Base-by-base conservation (phyloP, 495 filamentous ascomycete genomes). In the Rostrohypoxylon terebratum region DNA sequence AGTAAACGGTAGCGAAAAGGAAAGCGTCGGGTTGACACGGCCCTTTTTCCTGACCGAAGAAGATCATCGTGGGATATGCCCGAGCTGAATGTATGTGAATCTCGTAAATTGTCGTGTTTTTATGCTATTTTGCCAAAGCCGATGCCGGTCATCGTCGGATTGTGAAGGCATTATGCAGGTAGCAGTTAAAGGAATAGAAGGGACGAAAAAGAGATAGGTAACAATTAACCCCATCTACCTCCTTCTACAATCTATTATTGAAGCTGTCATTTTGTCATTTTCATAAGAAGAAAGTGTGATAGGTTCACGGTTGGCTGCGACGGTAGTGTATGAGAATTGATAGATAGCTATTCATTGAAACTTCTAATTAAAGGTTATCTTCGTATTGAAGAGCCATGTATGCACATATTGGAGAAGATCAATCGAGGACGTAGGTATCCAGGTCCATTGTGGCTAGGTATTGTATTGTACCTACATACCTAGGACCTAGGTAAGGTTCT, bases 1-100 rank as follows among this genome's bases (percentile, higher is more conserved):
- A n/a, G 42, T 45, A n/a, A 44, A 54, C 21, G 47, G 25, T 28
- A 42, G 51, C 1, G 45, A 53, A 25, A 57, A 66, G 71, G 66
- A 62, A 69, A 69, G 6, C 61, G n/a, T 66, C 62, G 66, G 71
- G 45, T 69, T 66, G 54, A 66, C 4, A 44, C 71, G 65, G 60
- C 66, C 66, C 42, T 57, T 69, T 45, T 40, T 36, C 48, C 60
- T 54, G 20, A 66, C 60, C 20, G 45, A 50, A 40, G 23, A 57
- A 68, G 48, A 38, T 68, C 48, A 60, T 13, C 40, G n/a, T 54
- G 31, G 44, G 21, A 33, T 42, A 10, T 20, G 28, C 36, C 44
- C 6, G 4, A 18, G 13, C 28, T 8, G 18, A 28, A 42, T 5
- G 36, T 42, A 42, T 16, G 47, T 6, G 38, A 53, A 1, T 23